Evolutionary conservation across 805 yeast genomes (phyloP), one percentile per base, ranked within the genome.

Genomic region (Metschnikowia proteae): DNA sequence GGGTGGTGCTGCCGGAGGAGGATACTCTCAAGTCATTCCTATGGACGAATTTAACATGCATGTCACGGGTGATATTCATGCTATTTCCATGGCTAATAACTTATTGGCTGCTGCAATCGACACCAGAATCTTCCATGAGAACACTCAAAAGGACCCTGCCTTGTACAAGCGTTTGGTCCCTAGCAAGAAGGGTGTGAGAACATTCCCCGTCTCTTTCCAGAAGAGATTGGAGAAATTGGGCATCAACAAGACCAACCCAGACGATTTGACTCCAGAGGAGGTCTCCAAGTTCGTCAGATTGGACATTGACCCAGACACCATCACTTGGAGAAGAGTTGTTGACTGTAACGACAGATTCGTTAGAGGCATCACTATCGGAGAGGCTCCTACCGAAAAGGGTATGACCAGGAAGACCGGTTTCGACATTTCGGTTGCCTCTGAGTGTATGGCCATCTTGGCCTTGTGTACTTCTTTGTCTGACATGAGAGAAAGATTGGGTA

Each of bases 1-100:
- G 66, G 94, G 94, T 68, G 94, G 94, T 70, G 94, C 94, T 57
- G 94, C 94, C 6, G 94, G 94, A 65, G 92, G 94, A 66, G 94
- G 94, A 51, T 86, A 85, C 63, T 83, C 94, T 28, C 92, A 86
- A 68, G 94, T 86, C 30, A 84, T 86, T 64, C 94, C 94, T 54
- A 86, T 86, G 94, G 92, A 86, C 67, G 94, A 86, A 63, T 86
- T 86, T 74, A 86, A 86, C 73, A 79, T 86, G 86, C 92, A 86
- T 64, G 79, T 86, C 54, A 86, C 94, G 43, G 94, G 94, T 65
- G 94, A 86, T 67, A 86, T 86, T 52, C 94, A 86, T 64, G 92
- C 94, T 41, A 85, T 86, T 61, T 81, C 89, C 49, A 83, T 83
- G 74, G 94, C 94, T 46, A 84, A 85, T 65, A 86, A 86, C 67